A percentile compares a stretch with the other conserved stretches of the same genome.
These are phyloP conservation scores for Alternaria brassicae DNA, from an alignment of 2,329 filamentous ascomycete genomes.

Conservation along the genomic window DNA sequence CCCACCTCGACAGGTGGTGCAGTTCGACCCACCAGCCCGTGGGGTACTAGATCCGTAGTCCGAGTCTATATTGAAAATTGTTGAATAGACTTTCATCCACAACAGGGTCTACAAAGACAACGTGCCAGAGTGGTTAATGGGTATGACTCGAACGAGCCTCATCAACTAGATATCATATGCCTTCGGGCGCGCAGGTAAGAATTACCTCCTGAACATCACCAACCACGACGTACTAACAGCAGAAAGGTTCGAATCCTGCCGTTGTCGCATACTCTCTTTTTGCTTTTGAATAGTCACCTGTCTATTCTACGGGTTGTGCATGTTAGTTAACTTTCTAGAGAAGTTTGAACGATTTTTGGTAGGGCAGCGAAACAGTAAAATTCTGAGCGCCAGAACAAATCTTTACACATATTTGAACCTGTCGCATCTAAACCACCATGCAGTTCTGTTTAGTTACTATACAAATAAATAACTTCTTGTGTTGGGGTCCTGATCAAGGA, in stretches of 20 bases:
- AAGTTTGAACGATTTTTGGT: not conserved
- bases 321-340: not conserved
- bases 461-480: not conserved
- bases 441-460: not conserved
- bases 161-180: constrained; percentile 24
- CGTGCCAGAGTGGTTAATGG: constrained; percentile 25
- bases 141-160: constrained; percentile 31
- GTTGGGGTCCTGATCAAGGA: not conserved
- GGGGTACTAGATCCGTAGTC: no score
- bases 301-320: not conserved
- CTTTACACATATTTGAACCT: not conserved
- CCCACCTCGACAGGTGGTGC: no score
- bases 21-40: no score
- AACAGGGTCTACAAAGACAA: not conserved
- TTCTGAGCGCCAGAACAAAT: not conserved
- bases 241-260: not conserved
- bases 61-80: no score
- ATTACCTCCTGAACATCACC: no score
- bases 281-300: no score
- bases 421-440: not conserved
- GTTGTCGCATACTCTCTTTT: not conserved
- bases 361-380: not conserved
- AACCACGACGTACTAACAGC: no score
- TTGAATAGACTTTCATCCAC: not conserved
- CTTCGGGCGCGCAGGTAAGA: not conserved